Base-by-base conservation (phyloP, 768 basidiomycete genomes). In the Psilocybe sp. region DNA sequence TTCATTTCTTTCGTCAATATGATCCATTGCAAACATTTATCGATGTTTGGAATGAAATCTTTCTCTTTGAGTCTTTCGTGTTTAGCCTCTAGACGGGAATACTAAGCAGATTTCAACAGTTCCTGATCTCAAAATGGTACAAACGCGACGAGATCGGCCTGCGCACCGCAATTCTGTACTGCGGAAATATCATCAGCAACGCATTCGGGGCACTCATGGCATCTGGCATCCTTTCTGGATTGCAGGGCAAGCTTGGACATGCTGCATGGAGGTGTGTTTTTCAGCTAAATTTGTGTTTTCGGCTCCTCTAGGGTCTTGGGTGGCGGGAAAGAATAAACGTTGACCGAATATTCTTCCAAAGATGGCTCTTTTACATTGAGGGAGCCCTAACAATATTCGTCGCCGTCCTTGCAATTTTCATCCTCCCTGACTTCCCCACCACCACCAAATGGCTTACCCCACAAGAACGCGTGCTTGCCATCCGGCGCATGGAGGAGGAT, bases 141-240 rank as follows among this genome's bases (percentile, higher is more conserved):
- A 89, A 76, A 51, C 78, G 78, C 23, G 74, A 77, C 44, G 90
- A 93, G 64, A 72, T 92, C 35, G 89, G 87, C 16, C 67, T 82
- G 38, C 78, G 88, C 44, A 87, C 81, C 6, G 87, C 87, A 2
- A 65, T 88, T 40, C 70, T 92, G 35, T 84, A 76, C 47, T 89
- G 87, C 56, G 91, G 91, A 6, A 85, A 79, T 59, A 75, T 93
- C 28, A 84, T 92, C 54, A 85, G 84, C 51, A 94, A 92, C 66
- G 91, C 88, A 0, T 92, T 93, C 58, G 90, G 91, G 1, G 75
- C 87, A 2, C 71, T 94, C 15, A 79, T 94, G 53, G 89, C 90
- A 4, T 87, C 89, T 32, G 87, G 81, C 1, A 87, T 93, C 48
- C 76, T 94, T 14, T 74, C 76, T 51, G 74, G 74, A 8, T 87